Percentiles rank a stretch among this genome's conserved stretches.
These are phyloP conservation scores for Pestalotiopsis sp. DNA, from an alignment of 2,329 filamentous ascomycete species.

Conservation along the genomic window DNA sequence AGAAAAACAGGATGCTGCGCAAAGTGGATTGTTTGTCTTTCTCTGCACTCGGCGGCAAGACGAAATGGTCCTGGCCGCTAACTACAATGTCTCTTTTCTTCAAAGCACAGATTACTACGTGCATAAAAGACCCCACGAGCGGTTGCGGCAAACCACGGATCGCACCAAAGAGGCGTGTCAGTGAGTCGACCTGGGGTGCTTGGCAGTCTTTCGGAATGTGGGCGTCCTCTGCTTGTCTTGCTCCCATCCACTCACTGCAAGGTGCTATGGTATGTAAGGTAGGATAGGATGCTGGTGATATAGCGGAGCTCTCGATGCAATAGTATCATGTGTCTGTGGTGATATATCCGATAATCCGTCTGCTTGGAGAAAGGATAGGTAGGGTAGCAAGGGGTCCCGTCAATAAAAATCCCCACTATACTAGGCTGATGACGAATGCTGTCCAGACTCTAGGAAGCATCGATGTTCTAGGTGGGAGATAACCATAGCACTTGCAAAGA, in stretches of 20 bases:
- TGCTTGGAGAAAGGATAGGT: not conserved
- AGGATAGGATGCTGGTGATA: not conserved
- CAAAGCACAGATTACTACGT: not conserved
- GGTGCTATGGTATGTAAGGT: not conserved
- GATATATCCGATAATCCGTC: not conserved
- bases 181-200: not conserved
- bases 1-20: not conserved
- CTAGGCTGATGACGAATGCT: conserved; percentile 4
- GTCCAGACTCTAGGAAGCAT: not conserved
- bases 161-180: not conserved
- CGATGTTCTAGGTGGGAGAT: not conserved
- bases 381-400: not conserved
- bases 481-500: not conserved
- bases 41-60: not conserved
- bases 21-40: not conserved
- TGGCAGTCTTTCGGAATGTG: not conserved
- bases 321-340: not conserved
- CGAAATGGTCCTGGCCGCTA: not conserved
- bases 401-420: not conserved
- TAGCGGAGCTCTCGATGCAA: not conserved
- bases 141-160: not conserved
- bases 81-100: not conserved
- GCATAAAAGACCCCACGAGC: not conserved
- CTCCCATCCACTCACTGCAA: not conserved
- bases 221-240: not conserved